A percentile compares a stretch with the other conserved stretches of the same genome.
Conservation (phyloP, 441 rosid genomes). For the Euphorbia schlechtendalii region DNA sequence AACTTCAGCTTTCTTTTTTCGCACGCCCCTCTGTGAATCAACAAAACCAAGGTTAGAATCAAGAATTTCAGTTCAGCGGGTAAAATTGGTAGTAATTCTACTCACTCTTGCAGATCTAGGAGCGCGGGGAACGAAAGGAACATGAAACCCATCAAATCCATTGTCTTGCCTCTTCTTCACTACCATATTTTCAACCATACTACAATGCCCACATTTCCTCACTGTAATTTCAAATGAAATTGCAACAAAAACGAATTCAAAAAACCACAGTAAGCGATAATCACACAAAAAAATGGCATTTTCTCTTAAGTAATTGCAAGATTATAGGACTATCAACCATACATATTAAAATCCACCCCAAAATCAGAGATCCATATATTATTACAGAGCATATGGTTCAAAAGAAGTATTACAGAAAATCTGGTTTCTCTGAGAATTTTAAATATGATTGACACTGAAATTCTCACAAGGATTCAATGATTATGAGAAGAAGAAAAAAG, state of each 20-base stretch:
- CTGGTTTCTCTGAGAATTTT: too few relatives aligned
- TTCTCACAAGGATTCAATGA: not conserved
- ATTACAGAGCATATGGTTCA: too few relatives aligned
- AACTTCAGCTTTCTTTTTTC: constrained; percentile 38
- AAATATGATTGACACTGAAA: too few relatives aligned
- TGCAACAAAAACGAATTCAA: not conserved
- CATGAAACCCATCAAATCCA: constrained; percentile 63
- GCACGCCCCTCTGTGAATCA: constrained; percentile 42
- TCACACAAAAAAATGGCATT: constrained; percentile 1
- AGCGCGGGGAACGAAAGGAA: constrained; percentile 69
- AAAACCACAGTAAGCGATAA: not conserved
- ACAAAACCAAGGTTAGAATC: constrained; percentile 14
- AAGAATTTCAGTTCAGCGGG: not conserved
- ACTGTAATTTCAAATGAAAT: constrained; percentile 14
- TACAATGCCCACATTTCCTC: constrained; percentile 21
- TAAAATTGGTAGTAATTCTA: constrained; percentile 3
- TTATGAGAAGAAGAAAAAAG: not conserved
- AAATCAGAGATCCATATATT: constrained; percentile 11
- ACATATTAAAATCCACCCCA: not conserved
- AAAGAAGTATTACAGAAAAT: too few relatives aligned
- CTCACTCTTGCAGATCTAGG: constrained; percentile 77
- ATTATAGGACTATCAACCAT: not conserved
- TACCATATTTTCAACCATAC: constrained; percentile 56
- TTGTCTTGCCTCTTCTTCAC: constrained; percentile 56
- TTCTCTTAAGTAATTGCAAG: not conserved